Base-by-base conservation (phyloP, 148 eudicot genomes). In the Fagopyrum homotropicum region DNA sequence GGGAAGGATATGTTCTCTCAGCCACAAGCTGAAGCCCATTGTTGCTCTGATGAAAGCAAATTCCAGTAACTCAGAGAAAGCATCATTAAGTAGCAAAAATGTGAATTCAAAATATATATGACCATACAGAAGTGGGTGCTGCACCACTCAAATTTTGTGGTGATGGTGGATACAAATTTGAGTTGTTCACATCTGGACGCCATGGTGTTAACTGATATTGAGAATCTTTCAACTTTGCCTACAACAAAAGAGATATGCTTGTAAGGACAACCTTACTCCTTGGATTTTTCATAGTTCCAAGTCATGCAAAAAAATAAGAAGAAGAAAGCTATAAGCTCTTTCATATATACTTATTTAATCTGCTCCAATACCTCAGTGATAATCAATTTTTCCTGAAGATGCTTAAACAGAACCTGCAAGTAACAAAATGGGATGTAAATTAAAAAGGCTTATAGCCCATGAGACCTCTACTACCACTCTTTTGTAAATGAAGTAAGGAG, bases 121-220 rank as follows among this genome's bases (percentile, higher is more conserved):
- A 69, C 69, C 88, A 82, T 80, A 87, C 88, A 72, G 84, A 80
- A 74, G 81, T 51, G 68, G 77, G 78, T 77, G 83, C 82, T 81
- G 86, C 89, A 85, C 85, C 88, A 80, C 80, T 54, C 80, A 86
- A 78, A 78, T 85, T 81, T 49, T 82, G 77, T 52, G 88, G 93
- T 60, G 92, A 89, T 52, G 84, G 90, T 45, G 86, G 78, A 82
- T 85, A 74, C 75, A 83, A 83, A 72, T 77, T 85, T 22, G 89
- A 83, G 50, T 73, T 61, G 56, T 76, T 86, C 68, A 76, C 77
- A 82, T 89, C 98, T 48, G 89, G 84, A 73, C 85, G 93, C 93
- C 93, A 90, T 30, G 92, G 96, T 79, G 92, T 89, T 74, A 91
- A 73, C 72, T 90, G 93, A 79, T 93, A 93, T 56, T 93, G 93